Evolutionary conservation across 495 filamentous ascomycete species (phyloP), one percentile per base, ranked within the genome.

Genomic region (Penicillium odoratum): DNA sequence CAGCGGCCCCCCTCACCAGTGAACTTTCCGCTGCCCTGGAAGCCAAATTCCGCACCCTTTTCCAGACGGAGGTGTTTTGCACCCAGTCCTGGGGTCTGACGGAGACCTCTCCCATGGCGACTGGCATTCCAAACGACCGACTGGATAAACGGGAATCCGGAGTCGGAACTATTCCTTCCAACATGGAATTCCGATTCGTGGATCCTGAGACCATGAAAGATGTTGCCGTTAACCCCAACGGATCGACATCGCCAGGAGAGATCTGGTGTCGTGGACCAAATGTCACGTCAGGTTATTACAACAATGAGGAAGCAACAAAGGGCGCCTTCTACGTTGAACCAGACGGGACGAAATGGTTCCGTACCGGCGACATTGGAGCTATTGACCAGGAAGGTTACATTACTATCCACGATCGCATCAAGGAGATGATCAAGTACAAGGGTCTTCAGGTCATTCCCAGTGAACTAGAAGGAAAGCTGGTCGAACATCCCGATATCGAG

Each of bases 11-110:
- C 1, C 68, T 96, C 26, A 91, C 88, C 0, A 69, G 74, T 26
- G 90, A 95, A 46, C 75, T n/a, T 82, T 85, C 87, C 9, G 72
- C 80, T 34, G 71, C 78, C 6, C 68, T 87, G 4, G 81, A 91
- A 54, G 80, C 83, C 73, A 65, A 80, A 10, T 79, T 90, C 11
- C 51, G 55, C 10, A 40, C 51, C 3, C 21, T 57, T 0, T 61
- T 29, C 25, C 44, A 56, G 15, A 75, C 90, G 6, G 79, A 82
- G 26, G 74, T 95, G 31, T 84, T 84, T 52, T 76, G 89, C 3
- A 85, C 80, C 29, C 90, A 92, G 67, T 88, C 86, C 0, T 93
- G 87, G 83, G 89, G 89, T 16, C 86, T 91, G 76, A 90, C 87
- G 0, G 83, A 85, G 63, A 84, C 83, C 0, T 82, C 78, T 43